Percentiles rank a stretch among this genome's conserved stretches.
Evolutionary conservation across 331 rosid genomes (phyloP).

Genomic region (Dryas integrifolia): DNA sequence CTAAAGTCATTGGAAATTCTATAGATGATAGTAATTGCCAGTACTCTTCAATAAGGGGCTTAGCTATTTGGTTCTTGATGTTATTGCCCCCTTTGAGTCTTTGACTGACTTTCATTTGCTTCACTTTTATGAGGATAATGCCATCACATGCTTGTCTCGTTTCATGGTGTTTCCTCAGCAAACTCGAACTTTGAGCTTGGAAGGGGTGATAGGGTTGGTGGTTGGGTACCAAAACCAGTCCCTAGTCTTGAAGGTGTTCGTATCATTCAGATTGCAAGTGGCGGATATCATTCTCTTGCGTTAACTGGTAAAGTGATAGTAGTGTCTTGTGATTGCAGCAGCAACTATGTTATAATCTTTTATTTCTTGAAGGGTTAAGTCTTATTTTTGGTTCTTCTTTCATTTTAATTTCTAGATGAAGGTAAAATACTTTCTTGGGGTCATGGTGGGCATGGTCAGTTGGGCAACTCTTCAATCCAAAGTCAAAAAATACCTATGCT

Average conservation of each 20-base stretch:
- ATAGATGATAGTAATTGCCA: not conserved
- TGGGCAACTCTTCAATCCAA: conserved; percentile 73
- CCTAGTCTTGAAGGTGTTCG: conserved; percentile 65
- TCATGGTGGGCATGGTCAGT: conserved; percentile 90
- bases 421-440: conserved; percentile 98
- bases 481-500: conserved; percentile 62
- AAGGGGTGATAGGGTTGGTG: conserved; percentile 80
- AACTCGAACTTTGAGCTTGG: conserved; percentile 94
- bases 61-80: not conserved
- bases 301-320: conserved; percentile 59
- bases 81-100: not conserved
- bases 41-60: not conserved
- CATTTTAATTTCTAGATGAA: conserved; percentile 49
- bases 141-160: not conserved
- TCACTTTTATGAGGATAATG: not conserved
- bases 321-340: not conserved
- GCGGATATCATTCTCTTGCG: conserved; percentile 95
- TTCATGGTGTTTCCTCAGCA: conserved; percentile 43
- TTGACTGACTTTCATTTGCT: not conserved
- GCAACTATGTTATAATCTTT: conserved; percentile 13
- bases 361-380: conserved; percentile 10
- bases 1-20: not conserved
- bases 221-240: conserved; percentile 79
- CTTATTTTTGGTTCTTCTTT: conserved; percentile 20
- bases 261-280: conserved; percentile 72